These are phyloP conservation scores for Phoma sp. DNA, from an alignment of 2,329 filamentous ascomycete species.

Conservation along the genomic window DNA sequence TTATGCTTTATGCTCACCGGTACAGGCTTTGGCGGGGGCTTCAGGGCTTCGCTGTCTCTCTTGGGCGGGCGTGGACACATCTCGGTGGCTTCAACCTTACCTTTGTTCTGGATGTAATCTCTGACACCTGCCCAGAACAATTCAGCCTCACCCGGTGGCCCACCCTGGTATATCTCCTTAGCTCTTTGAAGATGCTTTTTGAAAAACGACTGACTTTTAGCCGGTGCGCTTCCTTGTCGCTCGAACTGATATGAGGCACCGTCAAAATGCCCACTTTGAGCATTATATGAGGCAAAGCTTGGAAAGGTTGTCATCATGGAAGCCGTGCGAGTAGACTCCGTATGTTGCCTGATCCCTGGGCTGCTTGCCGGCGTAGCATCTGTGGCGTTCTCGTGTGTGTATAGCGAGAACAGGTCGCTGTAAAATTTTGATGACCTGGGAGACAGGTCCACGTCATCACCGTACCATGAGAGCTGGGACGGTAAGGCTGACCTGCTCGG, in stretches of 20 bases:
- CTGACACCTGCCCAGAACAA: conserved; percentile 28
- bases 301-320: conserved; percentile 3
- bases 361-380: not conserved
- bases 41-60: not conserved
- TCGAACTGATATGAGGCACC: not conserved
- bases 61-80: not conserved
- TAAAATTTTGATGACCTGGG: conserved; percentile 1
- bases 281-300: not conserved
- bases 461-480: too few species aligned
- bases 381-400: not conserved
- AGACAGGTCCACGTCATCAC: not conserved
- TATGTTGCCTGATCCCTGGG: too few species aligned
- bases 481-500: too few species aligned
- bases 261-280: not conserved
- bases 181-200: conserved; percentile 15
- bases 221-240: not conserved
- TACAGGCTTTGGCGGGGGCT: not conserved
- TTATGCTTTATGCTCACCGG: not conserved
- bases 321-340: not conserved
- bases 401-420: not conserved
- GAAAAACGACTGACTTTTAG: not conserved
- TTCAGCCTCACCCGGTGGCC: conserved; percentile 37
- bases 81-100: not conserved
- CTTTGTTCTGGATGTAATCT: conserved; percentile 15
- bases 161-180: conserved; percentile 28